Evolutionary conservation across 345 rosid genomes (phyloP).

Genomic region (Anacardium occidentale): DNA sequence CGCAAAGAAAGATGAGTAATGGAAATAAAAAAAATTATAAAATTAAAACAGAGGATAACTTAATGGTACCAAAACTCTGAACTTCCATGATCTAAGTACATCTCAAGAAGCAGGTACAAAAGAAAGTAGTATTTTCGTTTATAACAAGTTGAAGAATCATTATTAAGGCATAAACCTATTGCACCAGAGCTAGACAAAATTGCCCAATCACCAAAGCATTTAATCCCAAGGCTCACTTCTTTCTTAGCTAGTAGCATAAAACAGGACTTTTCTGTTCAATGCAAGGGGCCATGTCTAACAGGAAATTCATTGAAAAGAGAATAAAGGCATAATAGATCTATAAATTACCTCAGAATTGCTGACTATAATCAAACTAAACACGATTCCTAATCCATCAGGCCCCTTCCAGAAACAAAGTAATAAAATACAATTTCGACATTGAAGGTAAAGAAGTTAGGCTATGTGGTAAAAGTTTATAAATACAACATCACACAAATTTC

Average conservation of each 20-base stretch:
- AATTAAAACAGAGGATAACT: constrained; percentile 2
- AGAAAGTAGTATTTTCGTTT: neutral
- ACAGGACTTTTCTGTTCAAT: neutral
- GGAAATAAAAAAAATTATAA: neutral
- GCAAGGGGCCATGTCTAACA: neutral
- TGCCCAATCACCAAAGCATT: neutral
- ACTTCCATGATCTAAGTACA: neutral
- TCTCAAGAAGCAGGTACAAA: neutral
- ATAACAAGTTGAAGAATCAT: neutral
- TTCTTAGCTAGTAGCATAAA: neutral
- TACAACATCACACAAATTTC: neutral
- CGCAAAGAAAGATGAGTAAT: neutral
- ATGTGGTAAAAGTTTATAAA: too few species aligned
- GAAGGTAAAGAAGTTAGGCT: too few species aligned
- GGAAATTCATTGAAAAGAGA: neutral
- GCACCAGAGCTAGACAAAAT: neutral
- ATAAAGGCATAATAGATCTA: too few species aligned
- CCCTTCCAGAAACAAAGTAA: too few species aligned
- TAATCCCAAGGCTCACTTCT: neutral
- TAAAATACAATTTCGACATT: too few species aligned
- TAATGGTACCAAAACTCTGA: neutral
- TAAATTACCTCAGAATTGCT: too few species aligned
- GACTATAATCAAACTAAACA: too few species aligned
- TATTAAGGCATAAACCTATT: neutral
- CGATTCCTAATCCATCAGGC: too few species aligned